Percentiles rank a stretch among this genome's conserved stretches.
Evolutionary conservation across 2,329 filamentous ascomycete genomes (phyloP).

Genomic region (Cladophialophora bantiana): DNA sequence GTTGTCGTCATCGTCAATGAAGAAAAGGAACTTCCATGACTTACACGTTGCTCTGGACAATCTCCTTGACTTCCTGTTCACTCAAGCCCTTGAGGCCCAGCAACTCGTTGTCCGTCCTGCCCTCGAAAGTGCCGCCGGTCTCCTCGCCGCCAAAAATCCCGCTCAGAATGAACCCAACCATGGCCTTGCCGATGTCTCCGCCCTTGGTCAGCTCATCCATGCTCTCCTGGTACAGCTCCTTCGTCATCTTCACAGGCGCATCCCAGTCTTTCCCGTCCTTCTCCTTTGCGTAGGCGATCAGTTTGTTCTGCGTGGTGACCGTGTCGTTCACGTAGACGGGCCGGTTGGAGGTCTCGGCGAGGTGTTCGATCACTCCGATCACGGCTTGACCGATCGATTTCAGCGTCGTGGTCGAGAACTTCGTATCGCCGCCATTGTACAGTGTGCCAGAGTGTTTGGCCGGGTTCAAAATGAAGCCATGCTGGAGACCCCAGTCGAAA

Average conservation of each 20-base stretch:
- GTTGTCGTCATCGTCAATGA: background rate
- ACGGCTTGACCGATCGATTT: constrained; percentile 57
- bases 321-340: constrained; percentile 56
- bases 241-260: constrained; percentile 24
- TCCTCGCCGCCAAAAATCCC: constrained; percentile 46
- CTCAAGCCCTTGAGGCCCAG: constrained; percentile 47
- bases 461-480: constrained; percentile 56
- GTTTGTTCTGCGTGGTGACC: constrained; percentile 54
- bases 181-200: constrained; percentile 36
- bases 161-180: constrained; percentile 43
- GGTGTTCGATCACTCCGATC: constrained; percentile 57
- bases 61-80: constrained; percentile 45
- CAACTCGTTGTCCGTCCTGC: constrained; percentile 48
- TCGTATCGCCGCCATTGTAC: constrained; percentile 59
- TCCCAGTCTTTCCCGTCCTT: constrained; percentile 39
- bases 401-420: constrained; percentile 60
- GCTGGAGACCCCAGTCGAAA: constrained; percentile 43
- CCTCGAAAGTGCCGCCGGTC: constrained; percentile 41
- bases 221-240: constrained; percentile 39
- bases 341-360: constrained; percentile 61
- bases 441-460: constrained; percentile 53
- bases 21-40: background rate
- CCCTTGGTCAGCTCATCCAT: constrained; percentile 44
- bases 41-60: constrained; percentile 37
- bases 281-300: constrained; percentile 48